Conservation (phyloP, 495 filamentous ascomycete species). For the Neurospora sp. region DNA sequence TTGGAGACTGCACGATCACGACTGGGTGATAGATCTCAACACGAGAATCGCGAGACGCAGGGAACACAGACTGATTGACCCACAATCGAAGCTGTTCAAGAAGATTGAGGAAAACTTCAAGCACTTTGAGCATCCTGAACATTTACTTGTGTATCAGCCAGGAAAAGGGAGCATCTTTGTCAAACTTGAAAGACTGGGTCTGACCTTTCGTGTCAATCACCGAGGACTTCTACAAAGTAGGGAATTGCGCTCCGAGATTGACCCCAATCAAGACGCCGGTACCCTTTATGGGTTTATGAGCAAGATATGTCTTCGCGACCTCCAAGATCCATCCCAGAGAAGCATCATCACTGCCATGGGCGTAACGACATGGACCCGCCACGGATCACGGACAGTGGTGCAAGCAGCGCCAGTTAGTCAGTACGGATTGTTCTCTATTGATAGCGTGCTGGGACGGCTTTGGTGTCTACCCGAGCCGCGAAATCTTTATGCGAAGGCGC, state of each 20-base stretch:
- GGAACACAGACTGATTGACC: neutral
- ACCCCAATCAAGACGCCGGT: slow-evolving; percentile 3
- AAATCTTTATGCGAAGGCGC: slow-evolving; percentile 1
- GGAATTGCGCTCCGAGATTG: slow-evolving; percentile 1
- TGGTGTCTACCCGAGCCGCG: neutral
- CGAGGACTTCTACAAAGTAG: neutral
- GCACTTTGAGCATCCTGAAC: neutral
- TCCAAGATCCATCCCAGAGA: neutral
- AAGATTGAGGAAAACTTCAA: neutral
- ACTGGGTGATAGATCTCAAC: neutral
- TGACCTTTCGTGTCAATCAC: neutral
- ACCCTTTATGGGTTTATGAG: slow-evolving; percentile 1
- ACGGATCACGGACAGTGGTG: neutral
- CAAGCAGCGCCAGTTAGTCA: neutral
- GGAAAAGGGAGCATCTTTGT: neutral
- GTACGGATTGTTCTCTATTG: neutral
- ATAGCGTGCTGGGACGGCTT: neutral
- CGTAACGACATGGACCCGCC: neutral
- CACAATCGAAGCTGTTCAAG: neutral
- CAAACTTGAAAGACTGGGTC: neutral
- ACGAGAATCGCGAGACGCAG: neutral
- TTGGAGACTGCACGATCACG: neutral
- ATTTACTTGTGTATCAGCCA: neutral
- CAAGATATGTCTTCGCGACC: neutral
- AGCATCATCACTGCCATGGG: slow-evolving; percentile 3